A percentile compares a stretch with the other conserved stretches of the same genome.
Conservation (phyloP, 2,329 filamentous ascomycete genomes). For the Hypoxylon sp. region DNA sequence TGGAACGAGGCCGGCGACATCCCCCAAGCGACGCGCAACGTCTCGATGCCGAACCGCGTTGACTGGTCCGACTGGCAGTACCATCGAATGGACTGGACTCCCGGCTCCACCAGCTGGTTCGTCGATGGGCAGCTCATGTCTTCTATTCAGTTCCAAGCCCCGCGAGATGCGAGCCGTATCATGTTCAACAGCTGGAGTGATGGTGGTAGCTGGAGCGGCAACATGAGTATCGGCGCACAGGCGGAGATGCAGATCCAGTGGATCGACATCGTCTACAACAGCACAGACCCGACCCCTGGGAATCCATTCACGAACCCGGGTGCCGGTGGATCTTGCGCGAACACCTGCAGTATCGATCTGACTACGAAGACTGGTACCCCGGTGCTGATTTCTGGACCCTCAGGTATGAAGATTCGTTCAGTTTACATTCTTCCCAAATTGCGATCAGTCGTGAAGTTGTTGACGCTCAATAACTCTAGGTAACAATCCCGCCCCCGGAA, state of each 20-base stretch:
- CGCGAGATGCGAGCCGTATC: constrained; percentile 61
- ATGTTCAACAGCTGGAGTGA: constrained; percentile 69
- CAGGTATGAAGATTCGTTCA: constrained; percentile 21
- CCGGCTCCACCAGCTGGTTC: constrained; percentile 64
- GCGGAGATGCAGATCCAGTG: constrained; percentile 67
- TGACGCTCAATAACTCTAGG: constrained; percentile 14
- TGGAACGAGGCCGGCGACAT: constrained; percentile 61
- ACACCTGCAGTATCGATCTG: constrained; percentile 59
- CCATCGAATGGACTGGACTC: constrained; percentile 67
- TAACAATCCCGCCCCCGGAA: constrained; percentile 28
- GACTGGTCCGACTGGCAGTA: constrained; percentile 66
- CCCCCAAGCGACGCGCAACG: constrained; percentile 59
- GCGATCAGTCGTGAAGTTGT: not conserved
- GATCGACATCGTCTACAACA: constrained; percentile 66
- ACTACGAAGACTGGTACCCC: constrained; percentile 57
- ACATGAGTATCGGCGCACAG: constrained; percentile 56
- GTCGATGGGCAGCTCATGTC: constrained; percentile 62
- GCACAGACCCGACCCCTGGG: constrained; percentile 51
- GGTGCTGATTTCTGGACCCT: constrained; percentile 51
- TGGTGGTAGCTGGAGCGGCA: constrained; percentile 66
- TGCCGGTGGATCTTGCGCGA: constrained; percentile 49
- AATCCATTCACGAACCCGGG: constrained; percentile 38
- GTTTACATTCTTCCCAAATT: not conserved
- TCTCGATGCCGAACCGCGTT: constrained; percentile 55
- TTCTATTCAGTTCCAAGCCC: constrained; percentile 65